Evolutionary conservation across 805 yeast species (phyloP), one percentile per base, ranked within the genome.

Genomic region (Nakazawaea pomicola): DNA sequence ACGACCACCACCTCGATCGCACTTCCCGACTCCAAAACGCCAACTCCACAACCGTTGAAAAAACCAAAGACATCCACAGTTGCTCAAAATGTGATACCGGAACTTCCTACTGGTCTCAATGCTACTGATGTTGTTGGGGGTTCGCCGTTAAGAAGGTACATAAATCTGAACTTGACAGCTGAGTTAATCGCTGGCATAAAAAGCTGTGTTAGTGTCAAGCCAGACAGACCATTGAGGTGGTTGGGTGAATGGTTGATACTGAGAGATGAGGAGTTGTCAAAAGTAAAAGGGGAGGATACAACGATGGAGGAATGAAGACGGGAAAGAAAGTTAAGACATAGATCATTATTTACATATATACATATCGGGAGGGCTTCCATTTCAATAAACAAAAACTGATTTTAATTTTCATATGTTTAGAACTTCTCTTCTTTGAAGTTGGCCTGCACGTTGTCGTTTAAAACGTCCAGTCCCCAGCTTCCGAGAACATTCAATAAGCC

Each of bases 401-500:
- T n/a, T n/a, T n/a, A n/a, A n/a, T n/a, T n/a, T 28, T 10, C 15
- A 16, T 4, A 28, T 10, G 17, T 4, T 46, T 42, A 53, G 41
- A 68, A 59, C 45, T 61, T 64, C 51, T 68, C 75, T 47, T 71
- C 77, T 35, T 56, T 58, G 42, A 60, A 59, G 41, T 59, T 67
- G 28, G 64, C 64, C 32, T 68, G 74, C 16, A 77, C 75, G 44
- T 65, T 68, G 48, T 68, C 65, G 41, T 75, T 72, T 48, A 83
- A 54, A 39, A 83, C 62, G 40, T 75, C 71, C 49, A 84, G 70
- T 2, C 95, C 90, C 83, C 95, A 91, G 38, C 82, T 80, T 9
- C 95, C 93, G 36, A 85, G 59, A 3, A 86, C 74, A 46, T 91
- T 87, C 44, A 88, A 59, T 9, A 85, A 68, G 21, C 95, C 95